phyloP scores from a whole-genome alignment of 345 rosid genomes.

The Populus pruinosa region DNA sequence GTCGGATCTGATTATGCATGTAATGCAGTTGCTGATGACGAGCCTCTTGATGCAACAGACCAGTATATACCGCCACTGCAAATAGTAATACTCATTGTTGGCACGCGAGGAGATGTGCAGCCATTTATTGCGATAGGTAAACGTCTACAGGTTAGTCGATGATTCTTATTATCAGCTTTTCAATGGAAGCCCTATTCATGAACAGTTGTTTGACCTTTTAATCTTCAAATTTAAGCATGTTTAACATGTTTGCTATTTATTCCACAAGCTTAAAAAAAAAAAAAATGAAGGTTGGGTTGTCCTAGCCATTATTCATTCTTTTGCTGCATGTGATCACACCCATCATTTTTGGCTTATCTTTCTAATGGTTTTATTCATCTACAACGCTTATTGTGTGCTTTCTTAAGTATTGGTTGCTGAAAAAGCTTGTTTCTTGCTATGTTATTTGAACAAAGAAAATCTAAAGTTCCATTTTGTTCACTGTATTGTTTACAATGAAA shows the following conservation, averaged over 20 bases:
- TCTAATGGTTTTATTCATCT: not conserved
- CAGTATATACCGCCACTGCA: slow-evolving; percentile 65
- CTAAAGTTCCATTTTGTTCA: not conserved
- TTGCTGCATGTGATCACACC: not conserved
- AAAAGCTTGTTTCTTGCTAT: slow-evolving; percentile 2
- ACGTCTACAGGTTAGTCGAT: slow-evolving; percentile 64
- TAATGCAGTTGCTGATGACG: slow-evolving; percentile 46
- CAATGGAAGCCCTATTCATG: not conserved
- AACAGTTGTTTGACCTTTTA: not conserved
- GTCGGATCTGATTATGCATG: slow-evolving; percentile 28
- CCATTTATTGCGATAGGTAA: slow-evolving; percentile 66
- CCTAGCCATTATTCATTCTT: not conserved
- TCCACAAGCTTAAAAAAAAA: not conserved
- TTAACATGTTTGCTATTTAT: not conserved
- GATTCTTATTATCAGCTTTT: slow-evolving; percentile 34
- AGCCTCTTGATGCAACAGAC: slow-evolving; percentile 62
- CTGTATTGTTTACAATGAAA: not conserved
- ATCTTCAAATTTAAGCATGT: not conserved
- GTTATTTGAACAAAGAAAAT: slow-evolving; percentile 3
- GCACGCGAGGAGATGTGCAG: slow-evolving; percentile 65
- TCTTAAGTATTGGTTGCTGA: not conserved
- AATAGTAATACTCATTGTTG: slow-evolving; percentile 45
- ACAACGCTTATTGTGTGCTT: not conserved
- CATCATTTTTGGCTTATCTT: not conserved
- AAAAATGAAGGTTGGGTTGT: not conserved